A percentile compares a stretch with the other conserved stretches of the same genome.
Evolutionary conservation across 2,329 filamentous ascomycete genomes (phyloP).

Genomic region (Botrytis fabae): DNA sequence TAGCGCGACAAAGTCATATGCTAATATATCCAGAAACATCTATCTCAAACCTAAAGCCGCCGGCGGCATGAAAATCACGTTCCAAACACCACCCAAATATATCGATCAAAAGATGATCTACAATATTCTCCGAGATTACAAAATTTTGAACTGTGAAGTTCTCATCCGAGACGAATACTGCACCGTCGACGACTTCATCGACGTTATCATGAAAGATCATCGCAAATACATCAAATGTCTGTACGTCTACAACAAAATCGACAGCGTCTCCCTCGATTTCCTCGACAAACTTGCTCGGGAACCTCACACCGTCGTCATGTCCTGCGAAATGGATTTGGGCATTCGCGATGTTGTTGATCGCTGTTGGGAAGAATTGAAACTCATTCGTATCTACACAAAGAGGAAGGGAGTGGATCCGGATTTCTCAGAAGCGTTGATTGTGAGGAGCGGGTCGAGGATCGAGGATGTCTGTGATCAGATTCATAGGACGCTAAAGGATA

Average conservation of each 20-base stretch:
- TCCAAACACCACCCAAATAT: slow-evolving; percentile 82
- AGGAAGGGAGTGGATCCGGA: slow-evolving; percentile 88
- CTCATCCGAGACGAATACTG: slow-evolving; percentile 91
- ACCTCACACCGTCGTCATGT: slow-evolving; percentile 94
- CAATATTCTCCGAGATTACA: slow-evolving; percentile 98
- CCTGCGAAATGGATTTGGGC: slow-evolving; percentile 91
- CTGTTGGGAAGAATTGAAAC: slow-evolving; percentile 87
- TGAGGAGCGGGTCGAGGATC: slow-evolving; percentile 81
- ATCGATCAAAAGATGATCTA: slow-evolving; percentile 98
- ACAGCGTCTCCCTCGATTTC: slow-evolving; percentile 89
- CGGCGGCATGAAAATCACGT: slow-evolving; percentile 98
- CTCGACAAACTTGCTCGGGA: slow-evolving; percentile 90
- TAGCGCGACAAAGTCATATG: neutral
- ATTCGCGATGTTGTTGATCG: slow-evolving; percentile 91
- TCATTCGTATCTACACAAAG: slow-evolving; percentile 96
- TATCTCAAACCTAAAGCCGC: slow-evolving; percentile 95
- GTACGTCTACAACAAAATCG: slow-evolving; percentile 99
- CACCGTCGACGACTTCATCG: slow-evolving; percentile 97
- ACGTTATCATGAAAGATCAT: slow-evolving; percentile 99
- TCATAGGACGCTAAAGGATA: slow-evolving; percentile 92
- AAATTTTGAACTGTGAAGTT: slow-evolving; percentile 96
- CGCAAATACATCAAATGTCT: slow-evolving; percentile 92
- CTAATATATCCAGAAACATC: slow-evolving; percentile 69
- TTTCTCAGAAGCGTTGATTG: slow-evolving; percentile 90
- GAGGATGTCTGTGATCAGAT: slow-evolving; percentile 97